Evolutionary conservation across 352 stramenopile genomes (phyloP).

Genomic region (Sclerospora graminicola): DNA sequence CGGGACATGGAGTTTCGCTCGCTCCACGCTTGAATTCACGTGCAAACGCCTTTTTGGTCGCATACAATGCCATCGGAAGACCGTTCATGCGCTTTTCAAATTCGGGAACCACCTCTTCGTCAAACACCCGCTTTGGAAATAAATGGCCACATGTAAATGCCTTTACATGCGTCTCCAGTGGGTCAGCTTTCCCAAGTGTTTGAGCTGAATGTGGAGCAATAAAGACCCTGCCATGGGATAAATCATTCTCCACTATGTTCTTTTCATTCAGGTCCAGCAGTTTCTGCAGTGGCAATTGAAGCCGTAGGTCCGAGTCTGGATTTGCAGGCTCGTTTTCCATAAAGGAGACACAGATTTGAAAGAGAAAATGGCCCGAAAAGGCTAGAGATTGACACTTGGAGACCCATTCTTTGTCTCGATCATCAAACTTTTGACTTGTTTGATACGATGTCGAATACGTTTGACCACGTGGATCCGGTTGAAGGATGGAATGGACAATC

Average conservation of each 20-base stretch:
- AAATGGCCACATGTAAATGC: slow-evolving; percentile 76
- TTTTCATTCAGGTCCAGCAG: slow-evolving; percentile 58
- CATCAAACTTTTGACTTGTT: slow-evolving; percentile 35
- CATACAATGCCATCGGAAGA: slow-evolving; percentile 42
- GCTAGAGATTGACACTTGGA: slow-evolving; percentile 58
- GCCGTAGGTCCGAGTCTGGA: slow-evolving; percentile 1
- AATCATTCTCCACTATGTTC: slow-evolving; percentile 68
- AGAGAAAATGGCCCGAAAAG: slow-evolving; percentile 75
- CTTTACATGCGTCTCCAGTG: slow-evolving; percentile 79
- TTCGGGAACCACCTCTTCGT: slow-evolving; percentile 71
- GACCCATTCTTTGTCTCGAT: slow-evolving; percentile 72
- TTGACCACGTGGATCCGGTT: slow-evolving; percentile 4
- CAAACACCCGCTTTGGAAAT: slow-evolving; percentile 79
- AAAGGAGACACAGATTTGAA: slow-evolving; percentile 57
- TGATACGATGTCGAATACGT: slow-evolving; percentile 4
- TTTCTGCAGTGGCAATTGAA: slow-evolving; percentile 15
- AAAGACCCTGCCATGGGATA: slow-evolving; percentile 32
- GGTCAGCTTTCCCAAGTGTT: slow-evolving; percentile 68
- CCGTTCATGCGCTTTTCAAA: slow-evolving; percentile 77
- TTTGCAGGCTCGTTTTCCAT: slow-evolving; percentile 26
- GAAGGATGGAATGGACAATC: slow-evolving; percentile 42
- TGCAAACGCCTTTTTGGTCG: slow-evolving; percentile 54
- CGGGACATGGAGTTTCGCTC: slow-evolving; percentile 66
- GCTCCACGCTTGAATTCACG: slow-evolving; percentile 49
- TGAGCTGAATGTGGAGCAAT: slow-evolving; percentile 58